These are phyloP conservation scores for Chlorokybus atmophyticus DNA, from an alignment of 139 green algal species.

Conservation along the genomic window DNA sequence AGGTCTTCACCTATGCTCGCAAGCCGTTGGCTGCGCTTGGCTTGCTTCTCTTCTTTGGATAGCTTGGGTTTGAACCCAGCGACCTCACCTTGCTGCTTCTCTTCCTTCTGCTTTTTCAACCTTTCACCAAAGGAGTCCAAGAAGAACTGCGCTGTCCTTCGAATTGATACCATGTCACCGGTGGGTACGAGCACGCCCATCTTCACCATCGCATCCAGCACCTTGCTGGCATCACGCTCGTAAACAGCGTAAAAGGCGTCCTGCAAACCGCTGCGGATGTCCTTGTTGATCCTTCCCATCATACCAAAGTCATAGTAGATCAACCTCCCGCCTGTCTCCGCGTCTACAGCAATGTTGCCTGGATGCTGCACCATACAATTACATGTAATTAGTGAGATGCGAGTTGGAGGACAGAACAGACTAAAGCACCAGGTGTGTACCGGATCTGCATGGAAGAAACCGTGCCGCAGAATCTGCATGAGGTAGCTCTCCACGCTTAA, in stretches of 20 bases:
- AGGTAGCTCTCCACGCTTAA: constrained; percentile 53
- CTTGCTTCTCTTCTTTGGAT: constrained; percentile 56
- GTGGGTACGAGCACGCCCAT: constrained; percentile 82
- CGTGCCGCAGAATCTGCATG: constrained; percentile 75
- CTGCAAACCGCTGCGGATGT: constrained; percentile 67
- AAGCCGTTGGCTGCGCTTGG: constrained; percentile 72
- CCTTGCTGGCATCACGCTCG: constrained; percentile 63
- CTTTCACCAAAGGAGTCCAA: constrained; percentile 67
- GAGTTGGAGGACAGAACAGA: too few relatives aligned
- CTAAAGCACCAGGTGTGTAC: constrained; percentile 5
- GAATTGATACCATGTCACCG: constrained; percentile 69
- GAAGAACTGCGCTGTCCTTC: constrained; percentile 92
- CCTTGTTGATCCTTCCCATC: constrained; percentile 50
- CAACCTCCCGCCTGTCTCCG: constrained; percentile 39
- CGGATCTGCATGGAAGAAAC: constrained; percentile 90
- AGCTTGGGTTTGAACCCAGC: constrained; percentile 65
- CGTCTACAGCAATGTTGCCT: constrained; percentile 92
- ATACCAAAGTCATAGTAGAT: constrained; percentile 98
- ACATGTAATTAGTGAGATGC: too few relatives aligned
- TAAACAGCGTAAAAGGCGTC: constrained; percentile 97
- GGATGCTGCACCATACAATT: too few relatives aligned
- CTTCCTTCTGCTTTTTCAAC: constrained; percentile 35
- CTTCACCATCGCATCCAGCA: constrained; percentile 64
- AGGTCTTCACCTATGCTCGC: constrained; percentile 72
- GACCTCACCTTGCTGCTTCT: constrained; percentile 34